phyloP scores from a whole-genome alignment of 176 grass and related monocot genomes.

The Chrysopogon serrulatus region DNA sequence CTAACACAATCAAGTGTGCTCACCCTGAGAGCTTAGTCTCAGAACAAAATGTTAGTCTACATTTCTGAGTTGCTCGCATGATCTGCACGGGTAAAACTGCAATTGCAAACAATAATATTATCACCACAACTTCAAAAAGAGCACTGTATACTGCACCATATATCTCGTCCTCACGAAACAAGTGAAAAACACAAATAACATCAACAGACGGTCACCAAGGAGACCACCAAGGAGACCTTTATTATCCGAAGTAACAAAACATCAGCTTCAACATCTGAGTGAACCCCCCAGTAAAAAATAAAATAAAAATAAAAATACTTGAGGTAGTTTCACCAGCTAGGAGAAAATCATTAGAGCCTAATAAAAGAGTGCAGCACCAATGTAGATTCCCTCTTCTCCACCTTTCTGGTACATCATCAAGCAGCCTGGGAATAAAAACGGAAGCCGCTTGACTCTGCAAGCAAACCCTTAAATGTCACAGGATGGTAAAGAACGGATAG shows the following conservation, averaged over 20 bases:
- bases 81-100: not conserved
- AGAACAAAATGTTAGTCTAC: not conserved
- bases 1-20: not conserved
- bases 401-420: slow-evolving; percentile 21
- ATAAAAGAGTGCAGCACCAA: not conserved
- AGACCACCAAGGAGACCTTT: too few species aligned
- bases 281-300: slow-evolving; percentile 28
- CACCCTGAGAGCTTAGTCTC: not conserved
- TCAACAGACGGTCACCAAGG: not conserved
- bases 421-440: slow-evolving; percentile 35
- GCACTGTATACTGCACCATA: not conserved
- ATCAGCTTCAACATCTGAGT: not conserved
- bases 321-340: slow-evolving; percentile 6
- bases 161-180: not conserved
- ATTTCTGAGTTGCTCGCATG: not conserved
- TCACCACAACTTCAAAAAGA: not conserved
- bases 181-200: not conserved
- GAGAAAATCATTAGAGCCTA: not conserved
- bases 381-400: not conserved
- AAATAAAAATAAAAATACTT: too few species aligned
- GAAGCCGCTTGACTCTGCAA: slow-evolving; percentile 16
- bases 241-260: not conserved
- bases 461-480: not conserved
- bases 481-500: not conserved
- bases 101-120: not conserved